These are phyloP conservation scores for Tremella yokohamensis DNA, from an alignment of 768 basidiomycete species.

Conservation along the genomic window DNA sequence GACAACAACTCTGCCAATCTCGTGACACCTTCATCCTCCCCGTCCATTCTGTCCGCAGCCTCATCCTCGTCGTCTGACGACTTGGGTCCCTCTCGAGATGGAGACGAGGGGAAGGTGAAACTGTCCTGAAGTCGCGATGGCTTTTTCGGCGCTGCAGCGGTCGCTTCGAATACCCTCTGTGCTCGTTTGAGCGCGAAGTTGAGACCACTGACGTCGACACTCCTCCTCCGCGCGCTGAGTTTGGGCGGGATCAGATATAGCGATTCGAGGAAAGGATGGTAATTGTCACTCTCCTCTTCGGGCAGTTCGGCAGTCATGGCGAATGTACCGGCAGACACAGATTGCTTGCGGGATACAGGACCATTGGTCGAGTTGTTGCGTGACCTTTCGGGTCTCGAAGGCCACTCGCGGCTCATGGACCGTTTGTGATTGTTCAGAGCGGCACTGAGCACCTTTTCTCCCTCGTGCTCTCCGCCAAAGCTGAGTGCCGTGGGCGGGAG, in stretches of 20 bases:
- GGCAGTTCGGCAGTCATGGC: neutral
- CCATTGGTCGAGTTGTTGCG: neutral
- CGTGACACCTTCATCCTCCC: constrained; percentile 24
- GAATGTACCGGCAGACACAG: neutral
- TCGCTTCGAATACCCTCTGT: constrained; percentile 20
- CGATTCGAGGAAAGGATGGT: constrained; percentile 9
- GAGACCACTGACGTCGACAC: constrained; percentile 86
- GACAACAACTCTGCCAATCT: constrained; percentile 73
- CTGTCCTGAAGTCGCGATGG: neutral
- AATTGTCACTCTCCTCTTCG: constrained; percentile 7
- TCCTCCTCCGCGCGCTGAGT: constrained; percentile 56
- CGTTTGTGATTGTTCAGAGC: constrained; percentile 8
- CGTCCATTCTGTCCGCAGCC: neutral
- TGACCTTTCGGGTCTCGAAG: neutral
- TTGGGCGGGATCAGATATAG: constrained; percentile 18
- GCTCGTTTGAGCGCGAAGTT: constrained; percentile 63
- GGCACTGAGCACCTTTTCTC: constrained; percentile 31
- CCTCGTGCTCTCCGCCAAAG: constrained; percentile 40
- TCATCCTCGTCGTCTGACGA: neutral
- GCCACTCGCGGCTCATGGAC: neutral
- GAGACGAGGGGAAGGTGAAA: constrained; percentile 5
- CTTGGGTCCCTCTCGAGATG: neutral
- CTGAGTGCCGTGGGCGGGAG: constrained; percentile 37
- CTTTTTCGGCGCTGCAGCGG: constrained; percentile 49
- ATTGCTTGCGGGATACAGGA: constrained; percentile 2